These are phyloP conservation scores for Vanrija humicola DNA, from an alignment of 1,284 basidiomycete species.

Conservation along the genomic window DNA sequence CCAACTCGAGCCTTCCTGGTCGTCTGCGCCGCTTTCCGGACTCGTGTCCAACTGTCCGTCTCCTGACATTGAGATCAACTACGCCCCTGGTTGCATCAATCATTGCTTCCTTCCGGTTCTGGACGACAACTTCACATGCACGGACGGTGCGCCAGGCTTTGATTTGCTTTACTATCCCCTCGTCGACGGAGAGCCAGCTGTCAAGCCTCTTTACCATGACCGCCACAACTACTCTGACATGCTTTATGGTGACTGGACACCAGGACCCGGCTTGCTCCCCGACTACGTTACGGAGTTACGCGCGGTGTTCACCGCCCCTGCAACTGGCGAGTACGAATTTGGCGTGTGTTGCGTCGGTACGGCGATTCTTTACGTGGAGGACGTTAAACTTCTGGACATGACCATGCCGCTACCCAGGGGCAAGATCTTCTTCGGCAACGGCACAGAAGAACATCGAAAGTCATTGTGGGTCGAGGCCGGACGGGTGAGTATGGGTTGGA, in stretches of 20 bases:
- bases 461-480: no score
- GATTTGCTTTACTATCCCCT: conserved; percentile 22
- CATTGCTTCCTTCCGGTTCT: conserved; percentile 20
- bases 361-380: conserved; percentile 57
- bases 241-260: neutral
- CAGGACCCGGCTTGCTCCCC: neutral
- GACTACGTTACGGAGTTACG: conserved; percentile 20
- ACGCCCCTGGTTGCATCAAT: conserved; percentile 42
- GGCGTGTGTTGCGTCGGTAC: conserved; percentile 24
- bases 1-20: conserved; percentile 27
- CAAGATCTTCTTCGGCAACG: conserved; percentile 48
- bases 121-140: conserved; percentile 22
- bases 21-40: neutral
- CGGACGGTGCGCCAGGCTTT: conserved; percentile 18
- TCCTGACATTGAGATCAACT: conserved; percentile 42
- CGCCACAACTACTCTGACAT: conserved; percentile 6
- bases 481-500: no score
- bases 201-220: neutral
- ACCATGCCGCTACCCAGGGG: conserved; percentile 52
- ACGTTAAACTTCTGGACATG: conserved; percentile 61
- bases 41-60: conserved; percentile 16
- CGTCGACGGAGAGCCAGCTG: conserved; percentile 11
- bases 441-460: conserved; percentile 51
- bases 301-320: conserved; percentile 21
- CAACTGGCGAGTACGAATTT: conserved; percentile 28